A percentile compares a stretch with the other conserved stretches of the same genome.
Evolutionary conservation across 768 basidiomycete species (phyloP).

Genomic region (Rubroboletus satanas): DNA sequence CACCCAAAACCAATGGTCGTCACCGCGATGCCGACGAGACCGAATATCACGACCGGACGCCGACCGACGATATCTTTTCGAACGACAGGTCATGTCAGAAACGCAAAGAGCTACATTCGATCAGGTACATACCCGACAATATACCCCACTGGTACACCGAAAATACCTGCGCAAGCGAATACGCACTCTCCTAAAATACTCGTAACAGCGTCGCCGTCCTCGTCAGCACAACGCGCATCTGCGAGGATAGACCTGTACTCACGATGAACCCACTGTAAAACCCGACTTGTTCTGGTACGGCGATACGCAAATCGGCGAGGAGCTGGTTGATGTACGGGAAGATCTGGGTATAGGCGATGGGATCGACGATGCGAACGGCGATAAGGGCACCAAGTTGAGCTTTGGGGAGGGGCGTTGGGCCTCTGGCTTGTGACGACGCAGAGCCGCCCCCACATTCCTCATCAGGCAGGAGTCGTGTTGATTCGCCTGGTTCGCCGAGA

Average conservation of each 20-base stretch:
- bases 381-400: neutral
- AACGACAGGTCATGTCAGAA: neutral
- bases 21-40: constrained; percentile 2
- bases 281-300: constrained; percentile 3
- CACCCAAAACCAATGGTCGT: constrained; percentile 5
- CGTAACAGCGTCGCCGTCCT: too few relatives aligned
- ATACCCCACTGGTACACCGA: constrained; percentile 9
- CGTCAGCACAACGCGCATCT: neutral
- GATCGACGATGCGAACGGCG: neutral
- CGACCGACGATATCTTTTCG: neutral
- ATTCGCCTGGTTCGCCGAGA: neutral
- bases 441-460: neutral
- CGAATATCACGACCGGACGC: constrained; percentile 1
- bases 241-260: neutral
- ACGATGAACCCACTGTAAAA: constrained; percentile 9
- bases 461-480: constrained; percentile 1
- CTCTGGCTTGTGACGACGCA: neutral
- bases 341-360: constrained; percentile 2
- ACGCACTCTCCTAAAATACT: neutral
- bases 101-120: neutral
- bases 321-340: constrained; percentile 11
- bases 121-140: neutral
- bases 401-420: neutral
- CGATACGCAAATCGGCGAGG: constrained; percentile 1
- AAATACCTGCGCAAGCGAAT: constrained; percentile 1